phyloP scores from a whole-genome alignment of 805 yeast genomes.

The Ogataea paraovalis region DNA sequence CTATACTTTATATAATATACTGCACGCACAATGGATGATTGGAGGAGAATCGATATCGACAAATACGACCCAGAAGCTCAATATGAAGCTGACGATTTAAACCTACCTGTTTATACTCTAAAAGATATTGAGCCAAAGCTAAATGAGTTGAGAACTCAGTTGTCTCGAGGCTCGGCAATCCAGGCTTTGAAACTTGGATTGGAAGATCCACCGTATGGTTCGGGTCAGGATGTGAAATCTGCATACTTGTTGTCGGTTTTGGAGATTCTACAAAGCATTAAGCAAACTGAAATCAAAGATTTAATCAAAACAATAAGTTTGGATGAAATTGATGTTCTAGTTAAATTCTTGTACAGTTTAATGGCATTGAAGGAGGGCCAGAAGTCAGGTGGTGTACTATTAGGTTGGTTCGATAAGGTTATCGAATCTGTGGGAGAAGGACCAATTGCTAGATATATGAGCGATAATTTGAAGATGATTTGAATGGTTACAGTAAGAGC shows the following conservation, averaged over 20 bases:
- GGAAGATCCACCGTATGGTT: conserved; percentile 79
- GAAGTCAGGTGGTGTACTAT: conserved; percentile 78
- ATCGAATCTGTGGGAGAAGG: conserved; percentile 84
- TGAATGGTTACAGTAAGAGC: background rate
- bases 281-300: conserved; percentile 60
- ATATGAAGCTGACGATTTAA: conserved; percentile 24
- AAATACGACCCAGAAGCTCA: conserved; percentile 79
- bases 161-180: conserved; percentile 67
- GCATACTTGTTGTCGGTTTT: conserved; percentile 54
- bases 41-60: conserved; percentile 96
- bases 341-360: conserved; percentile 82
- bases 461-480: conserved; percentile 46
- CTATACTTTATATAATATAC: too few relatives aligned
- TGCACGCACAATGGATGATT: conserved; percentile 56
- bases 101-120: conserved; percentile 40
- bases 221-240: conserved; percentile 53
- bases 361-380: conserved; percentile 77
- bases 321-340: conserved; percentile 70
- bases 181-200: conserved; percentile 65
- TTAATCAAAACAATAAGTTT: conserved; percentile 56
- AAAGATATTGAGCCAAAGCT: conserved; percentile 54
- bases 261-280: conserved; percentile 65
- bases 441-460: conserved; percentile 78
- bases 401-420: conserved; percentile 91
- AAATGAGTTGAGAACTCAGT: conserved; percentile 53